These are phyloP conservation scores for Solanum tarijense DNA, from an alignment of 257 asterid species.

Conservation along the genomic window DNA sequence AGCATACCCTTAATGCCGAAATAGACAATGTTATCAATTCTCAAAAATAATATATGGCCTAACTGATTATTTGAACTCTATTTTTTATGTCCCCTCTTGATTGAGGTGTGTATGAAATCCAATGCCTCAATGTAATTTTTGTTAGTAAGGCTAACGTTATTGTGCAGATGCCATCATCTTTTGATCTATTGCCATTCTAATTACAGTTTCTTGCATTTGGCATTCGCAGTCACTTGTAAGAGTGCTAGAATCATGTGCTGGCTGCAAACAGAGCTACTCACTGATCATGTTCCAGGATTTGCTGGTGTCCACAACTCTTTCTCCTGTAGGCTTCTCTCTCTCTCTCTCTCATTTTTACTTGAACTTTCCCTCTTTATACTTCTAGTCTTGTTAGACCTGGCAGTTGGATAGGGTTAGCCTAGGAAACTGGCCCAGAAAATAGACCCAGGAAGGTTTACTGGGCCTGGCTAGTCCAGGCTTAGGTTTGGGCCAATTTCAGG, in stretches of 20 bases:
- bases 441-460: neutral
- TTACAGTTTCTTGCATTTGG: constrained; percentile 8
- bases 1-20: neutral
- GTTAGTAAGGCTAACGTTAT: neutral
- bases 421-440: neutral
- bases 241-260: constrained; percentile 68
- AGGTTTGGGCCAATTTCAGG: neutral
- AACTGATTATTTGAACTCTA: neutral
- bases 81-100: neutral
- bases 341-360: neutral
- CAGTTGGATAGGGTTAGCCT: neutral
- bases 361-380: neutral
- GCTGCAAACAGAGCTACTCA: constrained; percentile 56
- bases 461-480: neutral
- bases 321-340: constrained; percentile 64
- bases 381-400: neutral
- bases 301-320: constrained; percentile 78
- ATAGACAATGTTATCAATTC: neutral
- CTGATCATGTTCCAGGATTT: constrained; percentile 90
- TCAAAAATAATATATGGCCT: neutral
- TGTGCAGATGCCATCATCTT: neutral
- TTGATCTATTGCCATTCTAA: neutral
- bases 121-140: neutral
- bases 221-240: constrained; percentile 74
- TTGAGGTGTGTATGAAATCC: neutral